Evolutionary conservation across 1,284 basidiomycete species (phyloP), one percentile per base, ranked within the genome.

Genomic region (Gastroboletus turbinatus): DNA sequence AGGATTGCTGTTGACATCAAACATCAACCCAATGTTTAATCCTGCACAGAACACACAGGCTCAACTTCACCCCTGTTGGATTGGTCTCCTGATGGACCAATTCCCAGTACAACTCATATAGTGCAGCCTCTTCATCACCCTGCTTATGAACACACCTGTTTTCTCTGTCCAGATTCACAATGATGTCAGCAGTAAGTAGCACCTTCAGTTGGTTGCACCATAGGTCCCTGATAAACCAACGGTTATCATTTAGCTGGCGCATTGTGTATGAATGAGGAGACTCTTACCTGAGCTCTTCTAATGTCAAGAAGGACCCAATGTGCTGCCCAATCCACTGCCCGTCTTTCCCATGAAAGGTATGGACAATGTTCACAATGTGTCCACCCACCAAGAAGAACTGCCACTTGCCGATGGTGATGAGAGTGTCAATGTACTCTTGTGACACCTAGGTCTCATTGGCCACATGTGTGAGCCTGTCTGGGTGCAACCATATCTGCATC

Each of bases 121-220:
- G n/a, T n/a, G n/a, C n/a, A n/a, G n/a, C n/a, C n/a, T n/a, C n/a
- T n/a, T n/a, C n/a, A n/a, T n/a, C n/a, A n/a, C n/a, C n/a, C n/a
- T n/a, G n/a, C n/a, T n/a, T n/a, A n/a, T n/a, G n/a, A n/a, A n/a
- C n/a, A n/a, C n/a, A n/a, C n/a, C 25, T 1, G 25, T 25, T 5
- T 25, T 5, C 17, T 0, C 30, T 38, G 16, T 50, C 5, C 5
- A 19, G 36, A n/a, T 50, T 50, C 4, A 50, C 10, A 0, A 50
- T 4, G 1, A 0, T 1, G 0, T 50, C 29, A 0, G 11, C 14
- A 1, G 27, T 32, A 2, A 43, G 16, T 25, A 5, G 25, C 4
- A 5, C 5, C n/a, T n/a, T n/a, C n/a, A n/a, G n/a, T n/a, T n/a
- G n/a, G n/a, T n/a, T n/a, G n/a, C n/a, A n/a, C n/a, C n/a, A n/a